Percentiles rank a stretch among this genome's conserved stretches.
phyloP scores from a whole-genome alignment of 179 eudicot species.

The Nepenthes alata region DNA sequence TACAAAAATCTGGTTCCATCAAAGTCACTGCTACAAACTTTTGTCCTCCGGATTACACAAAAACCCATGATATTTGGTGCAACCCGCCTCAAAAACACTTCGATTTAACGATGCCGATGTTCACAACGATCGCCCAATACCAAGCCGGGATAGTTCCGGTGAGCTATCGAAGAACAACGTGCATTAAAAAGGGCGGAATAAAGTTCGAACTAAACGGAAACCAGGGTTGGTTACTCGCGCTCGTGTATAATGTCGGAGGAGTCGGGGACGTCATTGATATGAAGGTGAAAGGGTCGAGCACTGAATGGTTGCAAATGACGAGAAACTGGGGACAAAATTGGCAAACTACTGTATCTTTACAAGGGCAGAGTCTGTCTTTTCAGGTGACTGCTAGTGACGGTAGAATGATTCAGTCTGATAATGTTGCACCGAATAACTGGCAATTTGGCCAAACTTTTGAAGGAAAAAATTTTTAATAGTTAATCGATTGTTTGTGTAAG shows the following conservation, averaged over 20 bases:
- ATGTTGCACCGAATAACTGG: constrained; percentile 12
- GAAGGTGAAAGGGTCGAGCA: constrained; percentile 7
- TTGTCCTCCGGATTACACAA: constrained; percentile 25
- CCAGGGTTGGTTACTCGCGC: neutral
- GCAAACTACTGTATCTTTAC: neutral
- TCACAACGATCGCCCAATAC: constrained; percentile 9
- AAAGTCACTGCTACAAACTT: constrained; percentile 22
- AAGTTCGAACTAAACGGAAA: constrained; percentile 4
- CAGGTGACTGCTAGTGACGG: constrained; percentile 21
- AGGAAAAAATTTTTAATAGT: neutral
- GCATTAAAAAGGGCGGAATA: constrained; percentile 10
- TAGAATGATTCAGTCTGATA: constrained; percentile 4
- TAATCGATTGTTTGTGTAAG: too few species aligned
- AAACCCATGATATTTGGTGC: constrained; percentile 17
- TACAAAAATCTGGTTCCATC: constrained; percentile 4
- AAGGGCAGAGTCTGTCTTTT: constrained; percentile 11
- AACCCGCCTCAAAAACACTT: constrained; percentile 28
- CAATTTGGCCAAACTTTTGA: constrained; percentile 6
- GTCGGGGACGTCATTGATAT: constrained; percentile 2
- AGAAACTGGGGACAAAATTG: constrained; percentile 11
- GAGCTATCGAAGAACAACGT: constrained; percentile 2
- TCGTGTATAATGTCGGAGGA: constrained; percentile 7
- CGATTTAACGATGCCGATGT: constrained; percentile 10
- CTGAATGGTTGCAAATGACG: constrained; percentile 8
- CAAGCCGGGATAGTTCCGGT: constrained; percentile 8